Base-by-base conservation (phyloP, 2,329 filamentous ascomycete genomes). In the Aspergillus brasiliensis region DNA sequence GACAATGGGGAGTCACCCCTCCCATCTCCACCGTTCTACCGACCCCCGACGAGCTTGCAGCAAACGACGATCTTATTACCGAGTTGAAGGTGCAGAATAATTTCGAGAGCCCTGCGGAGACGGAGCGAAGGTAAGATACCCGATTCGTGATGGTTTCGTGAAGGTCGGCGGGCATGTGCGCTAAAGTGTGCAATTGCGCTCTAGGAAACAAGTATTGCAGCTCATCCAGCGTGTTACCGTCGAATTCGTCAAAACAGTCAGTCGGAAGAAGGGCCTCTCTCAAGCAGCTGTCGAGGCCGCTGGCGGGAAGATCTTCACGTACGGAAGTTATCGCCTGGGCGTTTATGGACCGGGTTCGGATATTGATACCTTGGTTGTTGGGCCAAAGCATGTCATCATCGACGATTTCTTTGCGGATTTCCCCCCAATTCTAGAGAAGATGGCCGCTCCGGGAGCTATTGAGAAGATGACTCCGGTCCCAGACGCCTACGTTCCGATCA, bases 291-390 rank as follows among this genome's bases (percentile, higher is more conserved):
- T 95, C 48, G 91, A 93, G 67, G 88, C 90, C 71, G 91, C 93
- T 5, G 91, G 93, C 56, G 95, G 93, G 65, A 95, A 94, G 79
- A 88, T 99, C 67, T 97, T 96, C 75, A 96, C 94, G 1, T 99
- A 95, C 76, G 95, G 95, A 65, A 98, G 95, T 77, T 99, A 94
- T 77, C 89, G 93, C 40, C 83, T 99, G 11, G 95, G 95, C 61
- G 95, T 98, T 23, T 97, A 91, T 76, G 93, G 93, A 5, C 95
- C 95, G 47, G 83, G 84, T 86, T 98, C 95, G 49, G 95, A 99
- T 86, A 98, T 99, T 69, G 95, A 99, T 80, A 97, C 95, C 1
- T 86, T 99, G 54, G 88, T 98, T 60, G 90, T 97, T 53, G 93
- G 89, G 13, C 95, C 95, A 8, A 93, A 91, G 78, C 92, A 97